Evolutionary conservation across 2,329 filamentous ascomycete genomes (phyloP).

Genomic region (Aspergillus candidus): DNA sequence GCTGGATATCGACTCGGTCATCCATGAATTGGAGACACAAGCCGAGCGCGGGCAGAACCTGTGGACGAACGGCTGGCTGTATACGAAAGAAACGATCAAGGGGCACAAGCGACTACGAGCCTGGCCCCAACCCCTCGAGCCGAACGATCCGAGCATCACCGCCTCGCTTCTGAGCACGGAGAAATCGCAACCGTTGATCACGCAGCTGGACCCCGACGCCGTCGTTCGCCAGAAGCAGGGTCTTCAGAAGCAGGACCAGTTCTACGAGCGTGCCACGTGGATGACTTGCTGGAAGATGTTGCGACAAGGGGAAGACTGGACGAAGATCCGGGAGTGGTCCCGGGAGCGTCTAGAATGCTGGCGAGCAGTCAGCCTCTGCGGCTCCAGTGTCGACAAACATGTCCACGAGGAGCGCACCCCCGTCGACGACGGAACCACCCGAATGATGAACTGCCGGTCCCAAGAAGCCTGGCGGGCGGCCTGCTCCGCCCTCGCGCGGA

Average conservation of each 20-base stretch:
- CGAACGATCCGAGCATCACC: constrained; percentile 52
- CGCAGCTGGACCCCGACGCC: constrained; percentile 88
- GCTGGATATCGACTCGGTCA: constrained; percentile 67
- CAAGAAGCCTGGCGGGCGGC: constrained; percentile 35
- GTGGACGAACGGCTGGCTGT: constrained; percentile 84
- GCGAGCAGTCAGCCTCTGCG: constrained; percentile 78
- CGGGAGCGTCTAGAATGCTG: constrained; percentile 78
- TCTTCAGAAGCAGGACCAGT: constrained; percentile 76
- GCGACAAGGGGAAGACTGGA: constrained; percentile 69
- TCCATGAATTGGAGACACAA: constrained; percentile 67
- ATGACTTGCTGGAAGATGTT: constrained; percentile 90
- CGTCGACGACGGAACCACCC: constrained; percentile 32
- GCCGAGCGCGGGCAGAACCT: constrained; percentile 70
- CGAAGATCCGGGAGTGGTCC: constrained; percentile 78
- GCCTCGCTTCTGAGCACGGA: constrained; percentile 54
- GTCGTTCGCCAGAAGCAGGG: constrained; percentile 69
- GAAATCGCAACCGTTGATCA: constrained; percentile 62
- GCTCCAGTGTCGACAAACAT: constrained; percentile 36
- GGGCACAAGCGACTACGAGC: constrained; percentile 73
- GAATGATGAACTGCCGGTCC: constrained; percentile 38
- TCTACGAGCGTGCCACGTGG: constrained; percentile 87
- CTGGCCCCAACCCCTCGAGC: constrained; percentile 60
- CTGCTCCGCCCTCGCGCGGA: constrained; percentile 46
- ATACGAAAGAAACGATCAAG: constrained; percentile 86
- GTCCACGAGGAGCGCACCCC: constrained; percentile 25